Evolutionary conservation across 2,329 filamentous ascomycete genomes (phyloP).

Genomic region (Boeremia lycopersici): DNA sequence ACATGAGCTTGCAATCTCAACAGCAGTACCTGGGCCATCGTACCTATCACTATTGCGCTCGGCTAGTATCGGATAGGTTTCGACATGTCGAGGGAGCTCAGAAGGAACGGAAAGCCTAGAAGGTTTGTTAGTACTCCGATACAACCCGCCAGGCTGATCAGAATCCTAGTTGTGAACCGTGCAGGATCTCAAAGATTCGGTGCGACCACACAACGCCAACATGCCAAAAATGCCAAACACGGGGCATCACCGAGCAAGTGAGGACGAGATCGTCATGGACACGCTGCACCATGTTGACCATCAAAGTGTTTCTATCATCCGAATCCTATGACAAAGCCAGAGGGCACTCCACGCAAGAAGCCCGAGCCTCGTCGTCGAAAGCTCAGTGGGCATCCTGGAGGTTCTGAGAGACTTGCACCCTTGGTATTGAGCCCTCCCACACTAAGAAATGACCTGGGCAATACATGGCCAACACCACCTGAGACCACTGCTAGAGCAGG

Average conservation of each 20-base stretch:
- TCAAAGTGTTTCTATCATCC: slow-evolving; percentile 45
- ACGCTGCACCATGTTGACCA: slow-evolving; percentile 3
- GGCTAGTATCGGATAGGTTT: slow-evolving; percentile 3
- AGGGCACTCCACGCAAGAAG: slow-evolving; percentile 44
- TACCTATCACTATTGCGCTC: neutral
- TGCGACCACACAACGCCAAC: slow-evolving; percentile 44
- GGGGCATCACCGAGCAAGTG: slow-evolving; percentile 43
- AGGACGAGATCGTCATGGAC: slow-evolving; percentile 5
- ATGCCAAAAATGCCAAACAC: slow-evolving; percentile 42
- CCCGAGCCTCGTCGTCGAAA: slow-evolving; percentile 39
- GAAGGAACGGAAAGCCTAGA: slow-evolving; percentile 45
- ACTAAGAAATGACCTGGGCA: slow-evolving; percentile 32
- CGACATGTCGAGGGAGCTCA: slow-evolving; percentile 33
- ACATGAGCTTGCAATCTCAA: neutral
- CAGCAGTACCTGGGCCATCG: neutral
- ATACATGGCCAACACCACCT: slow-evolving; percentile 40
- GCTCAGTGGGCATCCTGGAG: slow-evolving; percentile 16
- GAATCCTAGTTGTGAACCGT: slow-evolving; percentile 42
- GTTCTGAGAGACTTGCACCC: slow-evolving; percentile 27
- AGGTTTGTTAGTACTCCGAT: slow-evolving; percentile 28
- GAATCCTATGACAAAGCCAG: slow-evolving; percentile 45
- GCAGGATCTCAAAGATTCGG: slow-evolving; percentile 44
- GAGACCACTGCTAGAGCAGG: slow-evolving; percentile 31
- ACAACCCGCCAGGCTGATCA: slow-evolving; percentile 22
- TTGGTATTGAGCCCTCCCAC: slow-evolving; percentile 37